Evolutionary conservation across 768 basidiomycete species (phyloP).

Genomic region (Leccinum obscurum): DNA sequence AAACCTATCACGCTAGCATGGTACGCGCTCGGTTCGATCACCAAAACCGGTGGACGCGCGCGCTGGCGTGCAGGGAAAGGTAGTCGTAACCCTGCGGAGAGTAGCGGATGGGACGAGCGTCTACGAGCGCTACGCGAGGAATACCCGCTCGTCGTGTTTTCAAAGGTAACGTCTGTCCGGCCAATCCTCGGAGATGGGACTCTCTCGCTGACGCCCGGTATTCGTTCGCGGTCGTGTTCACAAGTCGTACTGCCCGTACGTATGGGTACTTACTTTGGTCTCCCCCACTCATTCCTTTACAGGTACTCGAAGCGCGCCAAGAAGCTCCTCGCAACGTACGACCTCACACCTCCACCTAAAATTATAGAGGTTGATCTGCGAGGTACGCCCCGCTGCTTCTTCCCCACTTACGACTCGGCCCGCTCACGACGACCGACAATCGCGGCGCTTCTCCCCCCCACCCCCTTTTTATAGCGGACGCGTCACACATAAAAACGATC

Average conservation of each 20-base stretch:
- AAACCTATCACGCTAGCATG: slow-evolving; percentile 50
- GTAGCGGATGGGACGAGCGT: slow-evolving; percentile 34
- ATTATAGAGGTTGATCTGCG: slow-evolving; percentile 77
- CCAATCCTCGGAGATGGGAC: not conserved
- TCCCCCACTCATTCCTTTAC: not conserved
- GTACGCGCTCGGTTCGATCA: slow-evolving; percentile 49
- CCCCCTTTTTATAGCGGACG: slow-evolving; percentile 43
- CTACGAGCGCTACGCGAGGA: slow-evolving; percentile 43
- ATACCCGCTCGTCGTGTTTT: slow-evolving; percentile 75
- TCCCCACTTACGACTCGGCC: not conserved
- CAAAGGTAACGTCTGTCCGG: slow-evolving; percentile 57
- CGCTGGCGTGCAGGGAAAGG: slow-evolving; percentile 9
- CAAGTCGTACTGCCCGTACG: slow-evolving; percentile 74
- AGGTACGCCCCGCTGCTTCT: slow-evolving; percentile 38
- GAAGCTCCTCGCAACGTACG: slow-evolving; percentile 56
- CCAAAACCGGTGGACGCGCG: not conserved
- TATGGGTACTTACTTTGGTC: not conserved
- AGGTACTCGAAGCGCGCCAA: slow-evolving; percentile 35
- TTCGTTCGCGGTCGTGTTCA: not conserved
- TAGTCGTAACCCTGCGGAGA: slow-evolving; percentile 36
- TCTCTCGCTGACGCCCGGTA: not conserved
- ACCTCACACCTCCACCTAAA: slow-evolving; percentile 62
- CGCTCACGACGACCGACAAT: not conserved
- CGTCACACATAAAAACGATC: slow-evolving; percentile 60
- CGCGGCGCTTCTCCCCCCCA: not conserved